Conservation (phyloP, 805 yeast species). For the Dipodascopsis uninucleata region DNA sequence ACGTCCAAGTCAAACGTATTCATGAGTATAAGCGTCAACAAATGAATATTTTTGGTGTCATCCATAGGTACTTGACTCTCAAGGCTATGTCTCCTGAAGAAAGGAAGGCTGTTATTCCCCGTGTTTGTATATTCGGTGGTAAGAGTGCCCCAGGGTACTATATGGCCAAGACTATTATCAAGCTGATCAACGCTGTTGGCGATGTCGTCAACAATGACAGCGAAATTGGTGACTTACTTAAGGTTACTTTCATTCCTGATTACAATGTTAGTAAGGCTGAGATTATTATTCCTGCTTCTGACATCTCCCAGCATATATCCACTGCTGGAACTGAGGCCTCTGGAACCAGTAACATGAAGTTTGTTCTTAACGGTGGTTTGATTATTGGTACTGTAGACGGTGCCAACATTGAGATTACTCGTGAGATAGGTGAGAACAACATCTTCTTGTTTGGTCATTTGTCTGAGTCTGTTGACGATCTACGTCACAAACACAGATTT, state of each 20-base stretch:
- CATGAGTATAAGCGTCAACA: constrained; percentile 97
- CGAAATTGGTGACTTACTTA: constrained; percentile 69
- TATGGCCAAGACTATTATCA: constrained; percentile 88
- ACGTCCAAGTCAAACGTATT: constrained; percentile 89
- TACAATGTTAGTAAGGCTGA: constrained; percentile 94
- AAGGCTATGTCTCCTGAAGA: constrained; percentile 64
- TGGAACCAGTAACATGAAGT: constrained; percentile 95
- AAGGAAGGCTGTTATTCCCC: constrained; percentile 61
- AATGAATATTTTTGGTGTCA: constrained; percentile 83
- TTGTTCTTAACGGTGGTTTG: constrained; percentile 88
- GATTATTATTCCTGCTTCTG: constrained; percentile 84
- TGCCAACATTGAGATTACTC: constrained; percentile 90
- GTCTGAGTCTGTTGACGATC: constrained; percentile 82
- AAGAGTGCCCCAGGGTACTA: constrained; percentile 98
- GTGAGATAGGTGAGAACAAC: constrained; percentile 91
- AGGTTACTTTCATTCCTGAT: constrained; percentile 86
- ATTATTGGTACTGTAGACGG: constrained; percentile 96
- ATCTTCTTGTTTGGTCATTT: constrained; percentile 88
- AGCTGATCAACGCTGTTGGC: constrained; percentile 76
- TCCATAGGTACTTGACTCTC: constrained; percentile 73
- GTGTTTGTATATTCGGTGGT: constrained; percentile 84
- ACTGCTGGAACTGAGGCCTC: constrained; percentile 98
- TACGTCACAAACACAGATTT: constrained; percentile 69
- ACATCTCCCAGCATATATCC: constrained; percentile 87
- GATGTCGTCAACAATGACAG: constrained; percentile 75